A percentile compares a stretch with the other conserved stretches of the same genome.
These are phyloP conservation scores for Chloranthus sessilifolius DNA, from an alignment of 164 flowering plant species.

Conservation along the genomic window DNA sequence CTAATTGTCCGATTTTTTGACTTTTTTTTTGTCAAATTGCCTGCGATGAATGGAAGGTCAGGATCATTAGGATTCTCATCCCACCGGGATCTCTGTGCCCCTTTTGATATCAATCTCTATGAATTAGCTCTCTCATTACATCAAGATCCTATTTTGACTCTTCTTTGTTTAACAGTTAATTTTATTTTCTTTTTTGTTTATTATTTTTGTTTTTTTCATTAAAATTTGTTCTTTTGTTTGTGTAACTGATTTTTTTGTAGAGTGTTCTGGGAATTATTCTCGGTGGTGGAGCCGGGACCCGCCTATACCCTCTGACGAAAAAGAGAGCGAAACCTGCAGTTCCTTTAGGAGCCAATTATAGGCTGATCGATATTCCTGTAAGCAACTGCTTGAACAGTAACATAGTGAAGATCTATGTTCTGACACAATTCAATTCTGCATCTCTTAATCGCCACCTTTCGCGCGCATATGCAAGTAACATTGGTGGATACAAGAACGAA, in stretches of 20 bases:
- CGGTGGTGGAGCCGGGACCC: conserved; percentile 90
- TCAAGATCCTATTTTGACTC: too few species aligned
- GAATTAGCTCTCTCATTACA: too few species aligned
- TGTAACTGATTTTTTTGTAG: conserved; percentile 35
- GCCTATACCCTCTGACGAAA: conserved; percentile 82
- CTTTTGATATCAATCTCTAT: too few species aligned
- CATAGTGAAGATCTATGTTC: conserved; percentile 74
- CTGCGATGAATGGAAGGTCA: too few species aligned
- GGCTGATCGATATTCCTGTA: conserved; percentile 85
- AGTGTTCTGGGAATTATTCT: conserved; percentile 86
- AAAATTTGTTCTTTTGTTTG: background rate
- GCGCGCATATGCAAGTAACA: conserved; percentile 70
- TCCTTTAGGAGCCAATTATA: conserved; percentile 81
- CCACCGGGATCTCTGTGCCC: too few species aligned
- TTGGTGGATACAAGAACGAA: conserved; percentile 79
- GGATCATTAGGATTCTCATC: too few species aligned
- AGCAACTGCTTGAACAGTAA: conserved; percentile 91
- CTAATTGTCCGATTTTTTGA: too few species aligned
- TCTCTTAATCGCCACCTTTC: conserved; percentile 89
- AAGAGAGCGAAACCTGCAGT: conserved; percentile 93
- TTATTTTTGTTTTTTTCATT: too few species aligned
- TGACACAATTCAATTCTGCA: conserved; percentile 89
- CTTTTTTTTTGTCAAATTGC: too few species aligned
- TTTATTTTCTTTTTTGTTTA: too few species aligned
- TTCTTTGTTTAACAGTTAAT: too few species aligned